Evolutionary conservation across 495 filamentous ascomycete species (phyloP), one percentile per base, ranked within the genome.

Genomic region (Neurospora sp.): DNA sequence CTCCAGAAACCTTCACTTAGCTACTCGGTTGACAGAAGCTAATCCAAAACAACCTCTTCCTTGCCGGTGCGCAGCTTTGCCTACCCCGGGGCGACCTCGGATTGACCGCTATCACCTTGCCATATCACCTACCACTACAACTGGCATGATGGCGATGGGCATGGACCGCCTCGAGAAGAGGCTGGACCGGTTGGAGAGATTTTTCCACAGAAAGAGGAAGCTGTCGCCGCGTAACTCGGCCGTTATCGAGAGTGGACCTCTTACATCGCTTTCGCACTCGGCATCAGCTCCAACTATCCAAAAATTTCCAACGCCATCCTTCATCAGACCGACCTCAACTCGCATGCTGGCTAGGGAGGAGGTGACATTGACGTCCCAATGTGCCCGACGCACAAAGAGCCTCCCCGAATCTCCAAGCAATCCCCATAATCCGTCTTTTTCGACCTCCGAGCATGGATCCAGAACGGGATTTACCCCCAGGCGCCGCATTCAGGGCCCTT

Each of bases 341-440:
- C 80, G 81, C 8, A 86, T 86, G 84, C 73, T 80, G 68, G 83
- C 84, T 8, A 79, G 84, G 27, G 81, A 85, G 37, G 83, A 84
- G 61, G 69, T 77, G 4, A 44, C 74, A 59, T 59, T 77, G 59
- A 70, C 74, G 40, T 27, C 73, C 37, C 76, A 69, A 68, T 42
- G 59, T 27, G 70, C 71, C 16, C 81, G 79, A 48, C 81, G 83
- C 9, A 78, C 82, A 44, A 76, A 78, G 9, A 84, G 84, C 72
- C 76, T 84, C 9, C 83, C 84, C 1, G 81, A 82, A 17, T 53
- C 81, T 2, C 74, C 79, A 70, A 72, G 68, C 31, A 69, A 72
- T 31, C 74, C 76, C 3, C 70, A 69, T 9, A 17, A 3, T 35
- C 0, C 27, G 6, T 65, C 53, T 8, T 65, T 65, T 17, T 65